Conservation (phyloP, 495 filamentous ascomycete species). For the Sphaerosporella brunnea region DNA sequence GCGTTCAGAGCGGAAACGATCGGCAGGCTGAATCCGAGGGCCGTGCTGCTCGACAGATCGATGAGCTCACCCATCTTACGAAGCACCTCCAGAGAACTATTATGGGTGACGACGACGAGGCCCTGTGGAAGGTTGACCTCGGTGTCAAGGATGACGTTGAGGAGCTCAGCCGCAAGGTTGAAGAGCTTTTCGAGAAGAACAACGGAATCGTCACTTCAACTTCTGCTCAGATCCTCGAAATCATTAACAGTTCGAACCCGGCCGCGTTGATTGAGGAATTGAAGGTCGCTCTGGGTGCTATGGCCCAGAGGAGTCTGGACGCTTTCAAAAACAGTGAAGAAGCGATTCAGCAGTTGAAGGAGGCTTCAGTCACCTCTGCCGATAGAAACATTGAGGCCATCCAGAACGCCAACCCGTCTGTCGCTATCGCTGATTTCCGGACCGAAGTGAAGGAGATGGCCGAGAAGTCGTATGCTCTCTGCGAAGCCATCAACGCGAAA, state of each 20-base stretch:
- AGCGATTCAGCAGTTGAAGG: conserved; percentile 58
- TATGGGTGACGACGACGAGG: conserved; percentile 20
- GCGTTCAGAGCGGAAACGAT: conserved; percentile 23
- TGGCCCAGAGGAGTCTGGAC: conserved; percentile 22
- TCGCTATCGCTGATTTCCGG: conserved; percentile 14
- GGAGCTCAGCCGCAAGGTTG: conserved; percentile 77
- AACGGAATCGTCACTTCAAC: conserved; percentile 50
- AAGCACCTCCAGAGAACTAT: conserved; percentile 28
- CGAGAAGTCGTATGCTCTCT: conserved; percentile 10
- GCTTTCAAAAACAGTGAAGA: conserved; percentile 33
- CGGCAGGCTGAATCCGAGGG: conserved; percentile 21
- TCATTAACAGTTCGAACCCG: conserved; percentile 31
- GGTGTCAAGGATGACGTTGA: conserved; percentile 68
- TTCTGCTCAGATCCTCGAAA: conserved; percentile 29
- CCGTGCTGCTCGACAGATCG: conserved; percentile 30
- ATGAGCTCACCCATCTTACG: conserved; percentile 66
- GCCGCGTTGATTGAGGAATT: conserved; percentile 50
- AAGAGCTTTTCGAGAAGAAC: conserved; percentile 43
- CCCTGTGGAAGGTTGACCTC: conserved; percentile 22
- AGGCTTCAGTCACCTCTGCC: conserved; percentile 32
- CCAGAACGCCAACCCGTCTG: conserved; percentile 10
- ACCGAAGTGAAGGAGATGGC: conserved; percentile 18
- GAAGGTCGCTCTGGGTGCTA: conserved; percentile 43
- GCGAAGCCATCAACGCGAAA: conserved; percentile 14
- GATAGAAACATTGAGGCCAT: conserved; percentile 16